Percentiles rank a stretch among this genome's conserved stretches.
phyloP scores from a whole-genome alignment of 768 basidiomycete genomes.

The Xanthoconium stramineum region DNA sequence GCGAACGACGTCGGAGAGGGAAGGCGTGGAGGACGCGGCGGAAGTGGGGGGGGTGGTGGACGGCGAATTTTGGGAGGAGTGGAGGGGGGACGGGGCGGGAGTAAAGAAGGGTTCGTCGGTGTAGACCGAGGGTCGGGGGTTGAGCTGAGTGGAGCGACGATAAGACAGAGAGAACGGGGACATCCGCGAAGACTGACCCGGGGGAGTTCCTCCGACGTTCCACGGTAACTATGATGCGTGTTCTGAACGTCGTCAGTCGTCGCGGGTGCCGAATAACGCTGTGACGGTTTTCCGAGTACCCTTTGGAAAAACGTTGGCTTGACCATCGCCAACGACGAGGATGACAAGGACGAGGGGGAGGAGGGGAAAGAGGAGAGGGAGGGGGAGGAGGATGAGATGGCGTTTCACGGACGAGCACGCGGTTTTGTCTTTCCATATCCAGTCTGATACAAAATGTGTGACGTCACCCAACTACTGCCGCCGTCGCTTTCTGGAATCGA shows the following conservation, averaged over 20 bases:
- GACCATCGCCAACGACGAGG: conserved; percentile 36
- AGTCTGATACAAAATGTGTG: conserved; percentile 19
- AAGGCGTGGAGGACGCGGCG: conserved; percentile 29
- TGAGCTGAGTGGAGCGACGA: conserved; percentile 12
- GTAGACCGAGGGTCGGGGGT: conserved; percentile 23
- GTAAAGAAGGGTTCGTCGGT: conserved; percentile 53
- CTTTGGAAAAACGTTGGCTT: conserved; percentile 59
- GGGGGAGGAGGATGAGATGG: conserved; percentile 1
- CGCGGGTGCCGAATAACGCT: conserved; percentile 45
- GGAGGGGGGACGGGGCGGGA: conserved; percentile 18
- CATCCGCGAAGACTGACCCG: conserved; percentile 17
- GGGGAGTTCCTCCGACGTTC: conserved; percentile 8
- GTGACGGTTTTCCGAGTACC: conserved; percentile 61
- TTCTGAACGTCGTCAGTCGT: conserved; percentile 6
- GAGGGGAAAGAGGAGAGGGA: neutral
- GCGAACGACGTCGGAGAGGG: conserved; percentile 35
- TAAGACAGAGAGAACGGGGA: conserved; percentile 1
- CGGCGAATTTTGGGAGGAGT: conserved; percentile 18
- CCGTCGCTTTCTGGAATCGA: conserved; percentile 18
- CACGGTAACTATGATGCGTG: conserved; percentile 3
- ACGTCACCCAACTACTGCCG: conserved; percentile 17
- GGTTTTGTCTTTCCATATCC: conserved; percentile 20
- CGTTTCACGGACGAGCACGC: conserved; percentile 11
- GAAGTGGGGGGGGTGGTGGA: conserved; percentile 23
- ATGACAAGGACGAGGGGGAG: neutral